Percentiles rank a stretch among this genome's conserved stretches.
Evolutionary conservation across 2,329 filamentous ascomycete genomes (phyloP).

Genomic region (Botrytis deweyae): DNA sequence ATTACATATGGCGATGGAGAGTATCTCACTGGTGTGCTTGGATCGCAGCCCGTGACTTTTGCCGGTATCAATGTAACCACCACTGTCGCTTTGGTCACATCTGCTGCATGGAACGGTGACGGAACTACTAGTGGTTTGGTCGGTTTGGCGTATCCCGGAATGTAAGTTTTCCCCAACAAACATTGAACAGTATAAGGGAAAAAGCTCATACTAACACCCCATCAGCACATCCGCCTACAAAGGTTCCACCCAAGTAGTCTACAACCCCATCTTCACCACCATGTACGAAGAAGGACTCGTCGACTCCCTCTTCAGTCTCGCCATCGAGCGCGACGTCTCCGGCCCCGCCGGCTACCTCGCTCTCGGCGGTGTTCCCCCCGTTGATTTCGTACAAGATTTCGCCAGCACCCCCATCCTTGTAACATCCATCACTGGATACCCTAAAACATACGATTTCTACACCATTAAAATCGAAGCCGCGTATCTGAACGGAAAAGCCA

Average conservation of each 20-base stretch:
- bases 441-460: slow-evolving; percentile 29
- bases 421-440: slow-evolving; percentile 28
- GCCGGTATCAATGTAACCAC: slow-evolving; percentile 48
- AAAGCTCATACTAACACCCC: background rate
- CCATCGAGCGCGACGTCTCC: slow-evolving; percentile 42
- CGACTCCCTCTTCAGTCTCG: slow-evolving; percentile 49
- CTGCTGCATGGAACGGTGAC: slow-evolving; percentile 46
- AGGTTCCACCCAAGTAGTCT: slow-evolving; percentile 36
- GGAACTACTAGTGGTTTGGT: slow-evolving; percentile 48
- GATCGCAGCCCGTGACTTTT: slow-evolving; percentile 45
- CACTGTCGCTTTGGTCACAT: slow-evolving; percentile 47
- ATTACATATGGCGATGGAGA: slow-evolving; percentile 48
- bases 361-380: slow-evolving; percentile 50
- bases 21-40: slow-evolving; percentile 43
- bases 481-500: slow-evolving; percentile 17
- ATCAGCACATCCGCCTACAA: slow-evolving; percentile 34
- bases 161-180: slow-evolving; percentile 31
- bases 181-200: background rate
- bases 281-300: slow-evolving; percentile 48
- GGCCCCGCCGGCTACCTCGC: slow-evolving; percentile 46
- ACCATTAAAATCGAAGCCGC: slow-evolving; percentile 28
- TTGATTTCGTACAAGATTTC: slow-evolving; percentile 35
- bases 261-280: slow-evolving; percentile 50
- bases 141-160: slow-evolving; percentile 49
- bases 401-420: slow-evolving; percentile 29